Percentiles rank a stretch among this genome's conserved stretches.
Evolutionary conservation across 176 grass and related monocot genomes (phyloP).

Genomic region (Saccharum spontaneum): DNA sequence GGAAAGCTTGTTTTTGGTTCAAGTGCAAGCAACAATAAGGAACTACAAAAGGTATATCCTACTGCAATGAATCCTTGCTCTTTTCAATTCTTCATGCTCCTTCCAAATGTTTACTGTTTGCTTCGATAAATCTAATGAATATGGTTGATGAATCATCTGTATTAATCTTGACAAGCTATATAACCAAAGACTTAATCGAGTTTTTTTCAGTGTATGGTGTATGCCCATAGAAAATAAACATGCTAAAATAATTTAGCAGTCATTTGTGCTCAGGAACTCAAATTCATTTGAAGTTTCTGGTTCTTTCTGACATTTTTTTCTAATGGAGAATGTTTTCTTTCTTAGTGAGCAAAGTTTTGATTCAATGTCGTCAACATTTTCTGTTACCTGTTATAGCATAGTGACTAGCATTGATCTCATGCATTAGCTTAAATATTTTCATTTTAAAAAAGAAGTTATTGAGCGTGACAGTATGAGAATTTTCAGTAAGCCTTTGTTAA

Average conservation of each 20-base stretch:
- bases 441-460: background rate
- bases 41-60: conserved; percentile 55
- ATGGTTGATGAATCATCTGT: background rate
- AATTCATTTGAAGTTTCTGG: background rate
- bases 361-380: background rate
- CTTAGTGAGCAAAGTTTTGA: background rate
- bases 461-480: background rate
- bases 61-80: background rate
- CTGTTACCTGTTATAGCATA: background rate
- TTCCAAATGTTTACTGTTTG: background rate
- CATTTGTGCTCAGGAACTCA: background rate
- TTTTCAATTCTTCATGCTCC: background rate
- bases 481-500: background rate
- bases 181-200: background rate
- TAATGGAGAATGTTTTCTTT: background rate
- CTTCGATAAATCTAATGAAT: background rate
- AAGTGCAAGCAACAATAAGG: conserved; percentile 51
- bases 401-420: background rate
- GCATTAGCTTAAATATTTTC: background rate
- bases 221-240: background rate
- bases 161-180: background rate
- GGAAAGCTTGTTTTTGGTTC: conserved; percentile 92
- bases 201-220: background rate
- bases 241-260: background rate
- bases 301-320: background rate